phyloP scores from a whole-genome alignment of 225 moss, liverwort and hornwort genomes.

The Straminergon stramineum region DNA sequence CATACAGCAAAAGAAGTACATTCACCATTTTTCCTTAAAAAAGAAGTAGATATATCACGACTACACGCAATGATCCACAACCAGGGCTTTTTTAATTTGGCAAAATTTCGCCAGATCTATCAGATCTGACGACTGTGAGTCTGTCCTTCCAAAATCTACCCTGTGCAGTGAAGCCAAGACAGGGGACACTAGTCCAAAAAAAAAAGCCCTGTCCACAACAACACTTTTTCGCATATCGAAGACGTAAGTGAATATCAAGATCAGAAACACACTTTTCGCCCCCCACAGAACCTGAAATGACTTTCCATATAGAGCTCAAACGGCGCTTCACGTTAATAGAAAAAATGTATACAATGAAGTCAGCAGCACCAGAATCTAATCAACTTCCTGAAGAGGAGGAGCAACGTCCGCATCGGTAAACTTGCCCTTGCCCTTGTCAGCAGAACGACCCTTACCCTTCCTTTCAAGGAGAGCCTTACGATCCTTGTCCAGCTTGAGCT shows the following conservation, averaged over 20 bases:
- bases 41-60: background rate
- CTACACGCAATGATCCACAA: background rate
- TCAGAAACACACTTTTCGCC: background rate
- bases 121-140: no score
- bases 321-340: background rate
- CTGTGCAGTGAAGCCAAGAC: no score
- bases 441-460: constrained; percentile 84
- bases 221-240: no score
- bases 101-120: no score
- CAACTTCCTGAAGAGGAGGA: constrained; percentile 82
- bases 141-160: no score
- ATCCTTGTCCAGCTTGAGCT: constrained; percentile 88
- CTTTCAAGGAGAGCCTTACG: constrained; percentile 84
- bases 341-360: background rate
- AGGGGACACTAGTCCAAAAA: no score
- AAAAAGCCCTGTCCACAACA: background rate
- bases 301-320: background rate
- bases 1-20: no score
- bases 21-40: background rate
- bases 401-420: constrained; percentile 78
- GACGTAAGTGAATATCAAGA: background rate
- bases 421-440: constrained; percentile 90
- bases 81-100: no score
- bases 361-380: constrained; percentile 22
- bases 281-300: background rate